These are phyloP conservation scores for Senna tora DNA, from an alignment of 306 rosid genomes.

Conservation along the genomic window DNA sequence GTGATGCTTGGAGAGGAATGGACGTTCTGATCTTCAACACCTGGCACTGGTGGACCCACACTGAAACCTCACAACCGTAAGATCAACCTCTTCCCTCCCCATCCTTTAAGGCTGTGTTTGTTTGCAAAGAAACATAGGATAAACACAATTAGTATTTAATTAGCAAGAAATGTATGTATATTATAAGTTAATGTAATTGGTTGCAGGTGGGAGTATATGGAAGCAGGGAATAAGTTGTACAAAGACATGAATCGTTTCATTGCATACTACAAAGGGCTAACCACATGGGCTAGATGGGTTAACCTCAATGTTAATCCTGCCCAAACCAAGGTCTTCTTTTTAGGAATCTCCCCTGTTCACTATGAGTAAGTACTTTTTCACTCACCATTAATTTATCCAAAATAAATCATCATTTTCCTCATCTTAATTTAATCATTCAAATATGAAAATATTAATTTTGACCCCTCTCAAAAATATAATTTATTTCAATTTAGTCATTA, in stretches of 20 bases:
- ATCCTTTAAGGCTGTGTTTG: too few relatives aligned
- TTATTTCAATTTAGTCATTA: too few relatives aligned
- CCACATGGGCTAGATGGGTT: conserved; percentile 91
- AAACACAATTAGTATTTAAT: too few relatives aligned
- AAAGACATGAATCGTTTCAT: conserved; percentile 85
- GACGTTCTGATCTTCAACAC: conserved; percentile 79
- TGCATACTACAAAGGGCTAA: conserved; percentile 77
- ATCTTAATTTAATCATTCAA: too few relatives aligned
- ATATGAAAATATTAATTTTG: too few relatives aligned
- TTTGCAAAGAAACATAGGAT: too few relatives aligned
- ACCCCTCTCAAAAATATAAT: too few relatives aligned
- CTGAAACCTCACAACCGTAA: conserved; percentile 82
- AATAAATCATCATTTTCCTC: too few relatives aligned
- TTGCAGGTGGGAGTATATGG: conserved; percentile 84
- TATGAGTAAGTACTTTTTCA: conserved; percentile 58
- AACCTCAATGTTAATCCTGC: conserved; percentile 64
- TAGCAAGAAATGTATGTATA: too few relatives aligned
- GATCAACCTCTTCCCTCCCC: conserved; percentile 26
- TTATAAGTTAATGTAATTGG: too few relatives aligned
- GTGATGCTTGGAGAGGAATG: conserved; percentile 86
- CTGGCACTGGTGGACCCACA: conserved; percentile 99
- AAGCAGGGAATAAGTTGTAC: conserved; percentile 54
- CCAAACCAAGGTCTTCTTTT: conserved; percentile 82
- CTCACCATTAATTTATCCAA: conserved; percentile 28
- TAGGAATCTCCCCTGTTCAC: conserved; percentile 93